Evolutionary conservation across 345 rosid species (phyloP).

Genomic region (Citrus australasica): DNA sequence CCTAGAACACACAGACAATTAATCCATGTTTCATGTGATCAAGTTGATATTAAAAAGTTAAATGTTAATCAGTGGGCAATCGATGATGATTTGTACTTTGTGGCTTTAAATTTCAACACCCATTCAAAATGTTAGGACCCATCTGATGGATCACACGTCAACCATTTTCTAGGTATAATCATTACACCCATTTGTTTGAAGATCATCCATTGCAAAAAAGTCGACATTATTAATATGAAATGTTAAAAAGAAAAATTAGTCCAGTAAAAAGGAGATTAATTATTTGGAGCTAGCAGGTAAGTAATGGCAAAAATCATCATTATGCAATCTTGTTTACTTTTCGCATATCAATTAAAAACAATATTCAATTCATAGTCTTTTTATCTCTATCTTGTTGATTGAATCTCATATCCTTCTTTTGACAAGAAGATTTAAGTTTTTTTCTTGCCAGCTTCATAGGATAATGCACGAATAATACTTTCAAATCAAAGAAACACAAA

Average conservation of each 20-base stretch:
- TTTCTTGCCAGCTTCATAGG: neutral
- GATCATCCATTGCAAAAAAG: neutral
- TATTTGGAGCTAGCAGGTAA: neutral
- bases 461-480: neutral
- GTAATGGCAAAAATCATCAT: constrained; percentile 9
- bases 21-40: neutral
- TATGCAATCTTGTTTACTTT: constrained; percentile 11
- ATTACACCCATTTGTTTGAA: constrained; percentile 20
- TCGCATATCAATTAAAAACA: neutral
- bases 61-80: constrained; percentile 17
- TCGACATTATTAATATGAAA: neutral
- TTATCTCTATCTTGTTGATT: neutral
- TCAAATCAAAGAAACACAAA: neutral
- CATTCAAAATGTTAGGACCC: constrained; percentile 4
- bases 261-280: neutral
- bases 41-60: neutral
- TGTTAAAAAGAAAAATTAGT: neutral
- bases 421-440: neutral
- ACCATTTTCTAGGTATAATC: constrained; percentile 16
- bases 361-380: neutral
- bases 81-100: constrained; percentile 8
- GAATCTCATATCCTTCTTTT: neutral
- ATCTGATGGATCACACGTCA: constrained; percentile 17
- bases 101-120: constrained; percentile 1
- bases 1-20: neutral